Evolutionary conservation across 768 basidiomycete species (phyloP), one percentile per base, ranked within the genome.

Genomic region (Butyriboletus loyo): DNA sequence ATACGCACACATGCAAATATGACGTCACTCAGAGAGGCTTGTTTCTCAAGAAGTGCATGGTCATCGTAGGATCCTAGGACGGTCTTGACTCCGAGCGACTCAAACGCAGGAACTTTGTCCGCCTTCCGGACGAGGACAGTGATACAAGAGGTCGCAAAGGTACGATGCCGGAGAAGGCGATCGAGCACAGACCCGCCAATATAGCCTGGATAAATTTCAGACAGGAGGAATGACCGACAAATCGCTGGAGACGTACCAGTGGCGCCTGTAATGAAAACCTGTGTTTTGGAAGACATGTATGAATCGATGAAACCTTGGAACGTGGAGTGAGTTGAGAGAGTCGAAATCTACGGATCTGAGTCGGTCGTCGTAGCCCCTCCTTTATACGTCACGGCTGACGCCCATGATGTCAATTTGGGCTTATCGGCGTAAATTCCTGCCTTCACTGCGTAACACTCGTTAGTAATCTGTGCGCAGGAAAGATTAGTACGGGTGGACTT

Each of bases 61-160:
- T 84, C 80, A 10, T 66, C 59, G 58, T 79, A 72, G 3, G 81
- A 78, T 8, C 82, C 83, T 21, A 73, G 11, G 11, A 68, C 46
- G 3, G 71, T 45, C 32, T 63, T 66, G 37, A 70, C 36, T 8
- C 64, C 67, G 32, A 70, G 36, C 2, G 59, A 56, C 36, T 65
- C 47, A 2, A 72, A 50, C 10, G 22, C 37, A 4, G 56, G 4
- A 2, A 22, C 53, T 35, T 67, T 67, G 19, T 65, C 56, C 7
- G 70, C 62, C 45, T 67, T 72, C 7, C 73, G 65, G 4, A 71
- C 46, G 15, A 75, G 66, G 0, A 53, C 66, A 9, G 62, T 66
- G 45, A 71, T 54, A 7, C 66, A 53, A 3, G 64, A 64, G 14
- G 58, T 53, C 11, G 53, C 21, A 17, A 61, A 61, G 6, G 55